A percentile compares a stretch with the other conserved stretches of the same genome.
These are phyloP conservation scores for Coemansia sp. DNA, from an alignment of 192 early-diverging fungal genomes.

Conservation along the genomic window DNA sequence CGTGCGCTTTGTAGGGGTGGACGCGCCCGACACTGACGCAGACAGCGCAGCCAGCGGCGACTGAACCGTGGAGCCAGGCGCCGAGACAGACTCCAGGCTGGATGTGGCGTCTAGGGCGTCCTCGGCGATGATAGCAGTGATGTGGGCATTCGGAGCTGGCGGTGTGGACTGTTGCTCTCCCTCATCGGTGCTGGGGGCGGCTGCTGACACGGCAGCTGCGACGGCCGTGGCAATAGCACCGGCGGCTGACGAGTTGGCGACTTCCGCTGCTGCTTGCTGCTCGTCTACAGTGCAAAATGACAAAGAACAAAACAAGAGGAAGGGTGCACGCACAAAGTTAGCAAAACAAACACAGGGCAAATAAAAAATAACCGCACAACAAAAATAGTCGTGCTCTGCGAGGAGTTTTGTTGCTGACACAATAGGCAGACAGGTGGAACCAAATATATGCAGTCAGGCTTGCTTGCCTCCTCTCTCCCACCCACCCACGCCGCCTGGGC, in stretches of 20 bases:
- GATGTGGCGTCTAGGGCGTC: slow-evolving; percentile 7
- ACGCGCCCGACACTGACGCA: slow-evolving; percentile 38
- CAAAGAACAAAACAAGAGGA: slow-evolving; percentile 15
- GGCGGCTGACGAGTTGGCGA: slow-evolving; percentile 15
- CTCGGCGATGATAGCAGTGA: slow-evolving; percentile 12
- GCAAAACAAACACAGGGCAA: slow-evolving; percentile 1
- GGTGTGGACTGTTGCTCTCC: not conserved
- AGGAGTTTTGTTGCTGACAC: slow-evolving; percentile 2
- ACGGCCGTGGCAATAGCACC: slow-evolving; percentile 8
- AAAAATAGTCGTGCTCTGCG: not conserved
- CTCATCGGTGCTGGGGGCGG: not conserved
- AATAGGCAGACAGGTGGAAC: slow-evolving; percentile 3
- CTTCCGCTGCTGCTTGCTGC: slow-evolving; percentile 29
- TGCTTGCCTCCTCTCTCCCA: not conserved
- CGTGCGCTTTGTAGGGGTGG: slow-evolving; percentile 48
- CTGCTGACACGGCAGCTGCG: not conserved
- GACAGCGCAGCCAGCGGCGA: slow-evolving; percentile 33
- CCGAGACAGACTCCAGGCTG: slow-evolving; percentile 18
- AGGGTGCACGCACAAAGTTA: not conserved
- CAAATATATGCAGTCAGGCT: slow-evolving; percentile 31
- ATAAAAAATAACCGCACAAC: slow-evolving; percentile 2
- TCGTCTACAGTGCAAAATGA: slow-evolving; percentile 27
- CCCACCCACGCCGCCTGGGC: not conserved
- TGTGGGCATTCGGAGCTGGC: slow-evolving; percentile 16
- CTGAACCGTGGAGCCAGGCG: slow-evolving; percentile 29